Conservation (phyloP, 805 yeast species). For the Ogataea pignaliae region DNA sequence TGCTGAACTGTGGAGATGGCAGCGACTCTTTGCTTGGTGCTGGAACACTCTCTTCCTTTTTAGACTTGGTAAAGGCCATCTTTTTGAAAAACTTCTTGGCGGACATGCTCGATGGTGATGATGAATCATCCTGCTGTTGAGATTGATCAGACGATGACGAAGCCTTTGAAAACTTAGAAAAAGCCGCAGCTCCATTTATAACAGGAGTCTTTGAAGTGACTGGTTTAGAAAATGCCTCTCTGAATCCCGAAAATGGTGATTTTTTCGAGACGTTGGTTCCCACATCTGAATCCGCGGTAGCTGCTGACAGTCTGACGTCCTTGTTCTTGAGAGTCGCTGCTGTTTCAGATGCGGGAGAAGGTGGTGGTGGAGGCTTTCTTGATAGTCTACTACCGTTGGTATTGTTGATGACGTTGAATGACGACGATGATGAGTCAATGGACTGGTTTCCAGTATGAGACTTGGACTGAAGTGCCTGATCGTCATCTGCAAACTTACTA, state of each 20-base stretch:
- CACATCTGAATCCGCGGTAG: not conserved
- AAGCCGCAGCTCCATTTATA: not conserved
- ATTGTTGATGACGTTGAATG: slow-evolving; percentile 1
- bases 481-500: not conserved
- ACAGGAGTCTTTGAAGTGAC: slow-evolving; percentile 4
- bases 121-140: not conserved
- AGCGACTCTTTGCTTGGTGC: not conserved
- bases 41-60: slow-evolving; percentile 6
- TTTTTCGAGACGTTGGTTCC: slow-evolving; percentile 5
- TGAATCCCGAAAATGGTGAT: slow-evolving; percentile 18
- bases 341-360: not conserved
- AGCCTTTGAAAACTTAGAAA: not conserved
- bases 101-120: slow-evolving; percentile 14
- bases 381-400: slow-evolving; percentile 1
- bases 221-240: slow-evolving; percentile 19
- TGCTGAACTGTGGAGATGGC: not conserved
- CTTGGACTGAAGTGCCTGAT: not conserved
- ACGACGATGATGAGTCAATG: slow-evolving; percentile 6
- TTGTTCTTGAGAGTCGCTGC: not conserved
- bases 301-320: no score
- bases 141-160: not conserved
- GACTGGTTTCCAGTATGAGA: not conserved
- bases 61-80: slow-evolving; percentile 14
- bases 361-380: slow-evolving; percentile 19
- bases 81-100: slow-evolving; percentile 20